Conservation (phyloP, 2,329 filamentous ascomycete species). For the Dothideomycetidae sp. region DNA sequence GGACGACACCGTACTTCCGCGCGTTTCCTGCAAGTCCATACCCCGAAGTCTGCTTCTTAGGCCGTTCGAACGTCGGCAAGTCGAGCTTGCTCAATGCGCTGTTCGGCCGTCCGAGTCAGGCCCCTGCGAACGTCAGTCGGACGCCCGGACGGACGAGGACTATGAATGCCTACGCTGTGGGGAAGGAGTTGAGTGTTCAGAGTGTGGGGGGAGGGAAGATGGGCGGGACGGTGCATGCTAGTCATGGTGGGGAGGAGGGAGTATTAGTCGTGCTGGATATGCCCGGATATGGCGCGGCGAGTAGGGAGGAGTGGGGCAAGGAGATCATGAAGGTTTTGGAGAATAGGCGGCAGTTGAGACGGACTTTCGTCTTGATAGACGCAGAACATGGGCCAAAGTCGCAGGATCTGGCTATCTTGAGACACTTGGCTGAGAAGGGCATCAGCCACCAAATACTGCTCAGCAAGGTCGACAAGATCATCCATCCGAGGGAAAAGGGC, state of each 20-base stretch:
- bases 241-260: conserved; percentile 7
- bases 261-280: conserved; percentile 50
- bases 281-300: conserved; percentile 55
- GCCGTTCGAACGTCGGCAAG: conserved; percentile 58
- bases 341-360: conserved; percentile 46
- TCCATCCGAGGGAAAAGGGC: conserved; percentile 23
- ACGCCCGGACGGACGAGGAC: conserved; percentile 48
- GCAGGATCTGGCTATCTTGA: conserved; percentile 44
- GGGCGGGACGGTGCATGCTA: conserved; percentile 18
- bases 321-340: conserved; percentile 56
- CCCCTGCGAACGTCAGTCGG: conserved; percentile 41
- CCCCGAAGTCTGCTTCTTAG: conserved; percentile 53
- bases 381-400: conserved; percentile 47
- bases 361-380: conserved; percentile 52
- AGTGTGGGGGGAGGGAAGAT: conserved; percentile 17
- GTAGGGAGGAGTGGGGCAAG: conserved; percentile 46
- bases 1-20: conserved; percentile 46
- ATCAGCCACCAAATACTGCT: conserved; percentile 52
- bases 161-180: conserved; percentile 54
- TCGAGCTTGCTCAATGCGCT: conserved; percentile 52
- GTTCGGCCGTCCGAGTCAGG: conserved; percentile 27
- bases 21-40: conserved; percentile 39
- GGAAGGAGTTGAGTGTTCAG: conserved; percentile 13
- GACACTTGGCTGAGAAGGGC: conserved; percentile 39
- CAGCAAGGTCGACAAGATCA: conserved; percentile 49